Conservation (phyloP, 768 basidiomycete genomes). For the Macrolepiota albuminosa region DNA sequence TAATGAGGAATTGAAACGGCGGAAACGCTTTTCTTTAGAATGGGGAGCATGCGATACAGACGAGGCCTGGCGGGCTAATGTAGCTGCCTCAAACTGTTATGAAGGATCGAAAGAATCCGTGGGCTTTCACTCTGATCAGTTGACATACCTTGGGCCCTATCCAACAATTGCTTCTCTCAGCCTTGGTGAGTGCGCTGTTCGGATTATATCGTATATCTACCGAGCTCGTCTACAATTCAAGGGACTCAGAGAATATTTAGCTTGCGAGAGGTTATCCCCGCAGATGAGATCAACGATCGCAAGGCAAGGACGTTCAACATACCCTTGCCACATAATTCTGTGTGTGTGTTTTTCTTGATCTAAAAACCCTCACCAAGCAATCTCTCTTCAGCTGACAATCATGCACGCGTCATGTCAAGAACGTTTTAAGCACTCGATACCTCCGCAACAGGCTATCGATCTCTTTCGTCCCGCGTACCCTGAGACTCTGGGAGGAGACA, state of each 20-base stretch:
- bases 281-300: conserved; percentile 50
- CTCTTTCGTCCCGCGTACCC: conserved; percentile 61
- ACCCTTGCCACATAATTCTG: conserved; percentile 75
- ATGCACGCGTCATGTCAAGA: conserved; percentile 89
- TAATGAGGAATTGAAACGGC: conserved; percentile 61
- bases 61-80: conserved; percentile 68
- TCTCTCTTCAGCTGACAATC: conserved; percentile 55
- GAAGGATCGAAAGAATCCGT: conserved; percentile 79
- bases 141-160: conserved; percentile 79
- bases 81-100: conserved; percentile 83
- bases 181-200: conserved; percentile 45
- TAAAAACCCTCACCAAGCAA: conserved; percentile 1
- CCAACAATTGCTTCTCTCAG: conserved; percentile 84
- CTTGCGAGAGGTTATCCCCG: conserved; percentile 72
- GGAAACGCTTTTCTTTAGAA: conserved; percentile 59
- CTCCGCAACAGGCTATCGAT: conserved; percentile 67
- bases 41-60: conserved; percentile 41
- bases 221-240: conserved; percentile 19
- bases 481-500: conserved; percentile 19
- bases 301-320: conserved; percentile 72
- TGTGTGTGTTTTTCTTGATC: conserved; percentile 26
- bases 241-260: conserved; percentile 70
- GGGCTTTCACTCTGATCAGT: conserved; percentile 77
- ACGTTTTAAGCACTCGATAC: conserved; percentile 74
- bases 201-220: neutral